A percentile compares a stretch with the other conserved stretches of the same genome.
These are phyloP conservation scores for Passiflora organensis DNA, from an alignment of 345 rosid genomes.

Conservation along the genomic window DNA sequence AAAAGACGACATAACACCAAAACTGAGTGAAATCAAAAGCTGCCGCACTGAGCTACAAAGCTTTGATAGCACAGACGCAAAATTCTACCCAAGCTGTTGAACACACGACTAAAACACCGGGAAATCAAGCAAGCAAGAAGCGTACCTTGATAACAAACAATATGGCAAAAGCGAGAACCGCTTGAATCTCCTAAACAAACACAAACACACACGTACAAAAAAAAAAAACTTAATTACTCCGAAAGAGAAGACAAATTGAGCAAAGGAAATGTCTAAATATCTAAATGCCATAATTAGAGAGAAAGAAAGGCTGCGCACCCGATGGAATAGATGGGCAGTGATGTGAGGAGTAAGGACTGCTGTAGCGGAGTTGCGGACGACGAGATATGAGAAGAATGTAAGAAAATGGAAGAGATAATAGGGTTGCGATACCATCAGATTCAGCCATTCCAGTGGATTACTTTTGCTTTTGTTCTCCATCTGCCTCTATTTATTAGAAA, in stretches of 20 bases:
- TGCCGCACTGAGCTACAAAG: too few relatives aligned
- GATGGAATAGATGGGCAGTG: conserved; percentile 37
- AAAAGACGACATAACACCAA: too few relatives aligned
- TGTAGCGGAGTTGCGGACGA: conserved; percentile 53
- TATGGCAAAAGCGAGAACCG: conserved; percentile 49
- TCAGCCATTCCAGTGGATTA: conserved; percentile 39
- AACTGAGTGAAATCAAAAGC: background rate
- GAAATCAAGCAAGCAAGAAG: background rate
- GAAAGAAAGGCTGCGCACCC: conserved; percentile 28
- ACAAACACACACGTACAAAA: background rate
- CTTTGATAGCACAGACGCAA: too few relatives aligned
- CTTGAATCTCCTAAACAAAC: conserved; percentile 82
- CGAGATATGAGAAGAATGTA: conserved; percentile 67
- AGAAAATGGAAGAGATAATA: conserved; percentile 62
- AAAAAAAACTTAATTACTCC: background rate
- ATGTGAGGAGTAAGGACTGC: conserved; percentile 41
- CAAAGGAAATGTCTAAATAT: background rate
- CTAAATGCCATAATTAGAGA: background rate
- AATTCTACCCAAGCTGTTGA: too few relatives aligned
- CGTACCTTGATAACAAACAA: conserved; percentile 57
- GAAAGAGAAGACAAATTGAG: background rate
- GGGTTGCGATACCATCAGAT: conserved; percentile 57
- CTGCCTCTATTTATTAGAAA: too few relatives aligned
- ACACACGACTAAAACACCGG: background rate
- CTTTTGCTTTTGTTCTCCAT: conserved; percentile 9